Evolutionary conservation across 2,329 filamentous ascomycete species (phyloP), one percentile per base, ranked within the genome.

Genomic region (Ceratocystis cubensis): DNA sequence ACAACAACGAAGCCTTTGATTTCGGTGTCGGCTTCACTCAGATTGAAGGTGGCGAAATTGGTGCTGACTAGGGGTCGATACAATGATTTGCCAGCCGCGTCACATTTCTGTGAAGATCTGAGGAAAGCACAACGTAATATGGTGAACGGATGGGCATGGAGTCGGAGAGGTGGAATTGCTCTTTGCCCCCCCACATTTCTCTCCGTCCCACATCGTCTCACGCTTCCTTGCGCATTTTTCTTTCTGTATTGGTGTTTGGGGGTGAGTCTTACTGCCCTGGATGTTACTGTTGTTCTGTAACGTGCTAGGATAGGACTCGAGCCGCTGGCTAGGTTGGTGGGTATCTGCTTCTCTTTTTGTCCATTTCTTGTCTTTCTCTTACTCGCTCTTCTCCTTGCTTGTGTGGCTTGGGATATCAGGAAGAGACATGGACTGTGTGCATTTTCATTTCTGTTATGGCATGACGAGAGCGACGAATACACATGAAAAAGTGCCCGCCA

Each of bases 21-120:
- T 86, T 87, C 71, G 76, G 76, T 69, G 74, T 78, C 17, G 75
- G 76, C 28, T 73, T 75, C 59, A 84, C 84, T 71, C 73, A 73
- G 15, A 81, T 86, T 76, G 82, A 85, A 68, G 77, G 77, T 50
- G 71, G 73, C 28, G 76, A 79, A 66, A 82, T 87, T 71, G 79
- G 80, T 65, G 80, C 82, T 69, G 83, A 85, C 61, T 85, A 76
- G 74, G 68, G 61, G 62, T 63, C 63, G 46, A 56, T 15, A 63
- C 56, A 65, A 64, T 56, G 33, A 61, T 63, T 22, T 46, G 46
- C 65, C 45, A 61, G 50, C 65, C 37, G 62, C n/a, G 17, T 64
- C 63, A 64, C 63, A 33, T 67, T 64, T 67, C 50, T 46, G 61
- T 33, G 48, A 25, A 64, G 28, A 41, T 7, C 15, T 17, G 61